phyloP scores from a whole-genome alignment of 2,329 filamentous ascomycete genomes.

The Xylaria polymorpha region DNA sequence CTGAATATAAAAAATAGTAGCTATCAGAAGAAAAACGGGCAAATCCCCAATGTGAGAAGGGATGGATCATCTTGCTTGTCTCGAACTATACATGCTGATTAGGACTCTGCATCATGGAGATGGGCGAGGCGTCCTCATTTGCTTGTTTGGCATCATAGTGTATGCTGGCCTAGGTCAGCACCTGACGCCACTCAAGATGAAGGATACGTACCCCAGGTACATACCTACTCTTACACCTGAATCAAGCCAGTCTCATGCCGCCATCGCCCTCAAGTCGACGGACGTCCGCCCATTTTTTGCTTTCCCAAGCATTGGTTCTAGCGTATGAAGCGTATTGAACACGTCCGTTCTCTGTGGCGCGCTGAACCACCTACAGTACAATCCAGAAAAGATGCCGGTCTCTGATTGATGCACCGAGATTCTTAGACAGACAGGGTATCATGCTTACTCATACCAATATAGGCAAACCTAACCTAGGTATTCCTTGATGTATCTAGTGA shows the following conservation, averaged over 20 bases:
- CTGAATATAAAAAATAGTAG: not conserved
- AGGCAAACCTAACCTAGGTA: conserved; percentile 5
- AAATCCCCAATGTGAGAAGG: not conserved
- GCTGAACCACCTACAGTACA: conserved; percentile 6
- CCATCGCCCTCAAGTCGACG: not conserved
- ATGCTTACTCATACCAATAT: not conserved
- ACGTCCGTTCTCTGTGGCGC: conserved; percentile 2
- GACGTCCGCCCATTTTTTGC: not conserved
- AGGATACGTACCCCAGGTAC: not conserved
- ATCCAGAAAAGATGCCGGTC: not conserved
- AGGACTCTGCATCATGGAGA: conserved; percentile 1
- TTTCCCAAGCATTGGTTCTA: not conserved
- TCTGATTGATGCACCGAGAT: not conserved
- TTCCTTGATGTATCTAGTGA: conserved; percentile 3
- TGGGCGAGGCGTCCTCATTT: conserved; percentile 4
- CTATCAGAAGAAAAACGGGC: not conserved
- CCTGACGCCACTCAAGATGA: conserved; percentile 30
- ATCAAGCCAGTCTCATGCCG: conserved; percentile 1
- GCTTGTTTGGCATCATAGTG: conserved; percentile 12
- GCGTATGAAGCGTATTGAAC: not conserved
- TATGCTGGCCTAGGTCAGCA: conserved; percentile 22
- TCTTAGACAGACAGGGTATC: conserved; percentile 2
- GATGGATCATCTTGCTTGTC: conserved; percentile 20
- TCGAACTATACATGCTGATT: not conserved
- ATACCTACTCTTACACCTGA: not conserved